Conservation (phyloP, 129 eudicot species). For the Rutidosis leptorrhynchoides region DNA sequence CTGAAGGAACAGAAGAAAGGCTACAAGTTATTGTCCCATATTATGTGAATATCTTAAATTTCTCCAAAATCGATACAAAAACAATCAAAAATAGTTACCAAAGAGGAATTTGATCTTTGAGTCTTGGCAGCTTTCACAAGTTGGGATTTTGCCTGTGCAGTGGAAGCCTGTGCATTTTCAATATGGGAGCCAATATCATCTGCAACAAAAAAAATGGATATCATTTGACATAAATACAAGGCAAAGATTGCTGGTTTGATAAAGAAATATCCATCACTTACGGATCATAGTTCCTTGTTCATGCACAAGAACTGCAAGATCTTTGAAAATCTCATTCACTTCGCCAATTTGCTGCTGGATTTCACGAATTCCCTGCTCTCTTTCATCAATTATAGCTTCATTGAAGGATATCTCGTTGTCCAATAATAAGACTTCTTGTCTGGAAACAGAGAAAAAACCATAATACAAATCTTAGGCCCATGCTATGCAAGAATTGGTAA, state of each 20-base stretch:
- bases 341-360: slow-evolving; percentile 58
- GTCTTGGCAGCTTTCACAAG: slow-evolving; percentile 79
- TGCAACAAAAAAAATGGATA: slow-evolving; percentile 27
- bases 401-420: slow-evolving; percentile 71
- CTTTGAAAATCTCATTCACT: slow-evolving; percentile 64
- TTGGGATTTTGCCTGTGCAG: slow-evolving; percentile 81
- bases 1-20: too few relatives aligned
- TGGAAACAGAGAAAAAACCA: too few relatives aligned
- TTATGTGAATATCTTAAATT: too few relatives aligned
- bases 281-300: slow-evolving; percentile 96
- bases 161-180: slow-evolving; percentile 80
- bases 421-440: slow-evolving; percentile 66
- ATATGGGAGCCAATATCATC: slow-evolving; percentile 85
- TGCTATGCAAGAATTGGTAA: too few relatives aligned
- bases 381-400: slow-evolving; percentile 73
- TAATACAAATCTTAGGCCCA: too few relatives aligned
- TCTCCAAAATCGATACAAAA: neutral
- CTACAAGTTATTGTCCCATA: too few relatives aligned
- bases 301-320: slow-evolving; percentile 60
- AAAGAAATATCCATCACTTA: too few relatives aligned
- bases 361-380: slow-evolving; percentile 72
- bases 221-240: too few relatives aligned
- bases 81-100: too few relatives aligned
- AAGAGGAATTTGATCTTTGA: slow-evolving; percentile 80
- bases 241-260: too few relatives aligned